Base-by-base conservation (phyloP, 1,139 yeast genomes). In the Williopsis jadinii region DNA sequence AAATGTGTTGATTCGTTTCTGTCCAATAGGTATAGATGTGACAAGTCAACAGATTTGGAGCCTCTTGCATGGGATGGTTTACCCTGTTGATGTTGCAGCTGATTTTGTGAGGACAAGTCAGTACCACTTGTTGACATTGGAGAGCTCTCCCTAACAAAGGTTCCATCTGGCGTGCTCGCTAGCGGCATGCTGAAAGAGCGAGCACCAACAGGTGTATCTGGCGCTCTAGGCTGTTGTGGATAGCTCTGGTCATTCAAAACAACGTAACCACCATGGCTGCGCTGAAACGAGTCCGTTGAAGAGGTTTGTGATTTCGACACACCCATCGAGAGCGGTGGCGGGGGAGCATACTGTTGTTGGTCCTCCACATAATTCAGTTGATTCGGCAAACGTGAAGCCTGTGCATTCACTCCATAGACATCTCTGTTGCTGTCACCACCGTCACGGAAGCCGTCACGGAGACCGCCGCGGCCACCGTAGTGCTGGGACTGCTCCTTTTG, bases 21-120 rank as follows among this genome's bases (percentile, higher is more conserved):
- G 38, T 61, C 62, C 46, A 63, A 47, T 39, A 64, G 48, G 44
- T 65, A 65, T 48, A 66, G 41, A 43, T 66, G 70, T 1, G 70
- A 64, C 31, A 66, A 48, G 47, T 66, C 70, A 11, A 64, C 62
- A 1, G 69, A 63, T 39, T 54, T 57, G 2, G 66, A 54, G 34
- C 53, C 53, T 39, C 55, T 54, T 13, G 41, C 43, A 28, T 46
- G 54, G 5, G 38, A 27, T 19, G 24, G 24, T 19, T 19, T 19
- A 19, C 24, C 24, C 6, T 19, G 24, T 19, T 19, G 24, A 19
- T 19, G 24, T 19, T 6, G 24, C 6, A 5, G 24, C n/a, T 32
- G 38, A 5, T n/a, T 8, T 24, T 40, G 37, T 19, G 28, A 11
- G 8, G 24, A 9, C 10, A 9, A 12, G 5, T 29, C 28, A 30